Evolutionary conservation across 257 asterid genomes (phyloP), one percentile per base, ranked within the genome.

Genomic region (Mentha longifolia): DNA sequence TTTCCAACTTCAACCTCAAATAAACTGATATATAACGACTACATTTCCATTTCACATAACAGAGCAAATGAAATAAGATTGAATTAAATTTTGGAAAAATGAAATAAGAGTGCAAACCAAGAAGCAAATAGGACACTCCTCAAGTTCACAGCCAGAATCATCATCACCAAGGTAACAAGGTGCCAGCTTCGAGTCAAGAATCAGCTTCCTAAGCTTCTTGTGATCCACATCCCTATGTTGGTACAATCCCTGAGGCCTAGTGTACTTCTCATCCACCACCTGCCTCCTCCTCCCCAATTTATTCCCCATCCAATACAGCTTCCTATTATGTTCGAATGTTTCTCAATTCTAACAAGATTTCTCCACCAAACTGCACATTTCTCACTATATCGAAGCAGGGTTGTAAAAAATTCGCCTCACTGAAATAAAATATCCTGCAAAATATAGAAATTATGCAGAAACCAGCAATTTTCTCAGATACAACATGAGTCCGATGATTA

Each of bases 41-140:
- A 65, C 63, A 59, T 50, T 50, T 37, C 30, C 15, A 16, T 28
- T 59, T 45, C 58, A 56, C 49, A 65, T 20, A 52, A 54, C 25
- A 55, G 16, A 75, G 61, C 28, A 52, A 49, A 35, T 17, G 6
- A 64, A 30, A 45, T 5, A 65, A 65, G 16, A 37, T 49, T 54
- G 3, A 17, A 12, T 14, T 30, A 39, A 5, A 16, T 16, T 3
- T 2, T 50, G 6, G 66, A 52, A 13, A 72, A 20, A 61, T 9
- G 42, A 43, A 11, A 39, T 15, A 55, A 46, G 73, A 65, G 76
- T 42, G 78, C 94, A 65, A 55, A 95, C 99, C 98, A 95, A 90
- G 98, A 95, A 95, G 87, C 99, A 95, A 79, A 95, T 92, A 77
- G 98, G 98, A 71, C 99, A 95, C 75, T 95, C 99, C 76, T 95